Percentiles rank a stretch among this genome's conserved stretches.
Conservation (phyloP, 257 asterid species). For the Paulownia fortunei region DNA sequence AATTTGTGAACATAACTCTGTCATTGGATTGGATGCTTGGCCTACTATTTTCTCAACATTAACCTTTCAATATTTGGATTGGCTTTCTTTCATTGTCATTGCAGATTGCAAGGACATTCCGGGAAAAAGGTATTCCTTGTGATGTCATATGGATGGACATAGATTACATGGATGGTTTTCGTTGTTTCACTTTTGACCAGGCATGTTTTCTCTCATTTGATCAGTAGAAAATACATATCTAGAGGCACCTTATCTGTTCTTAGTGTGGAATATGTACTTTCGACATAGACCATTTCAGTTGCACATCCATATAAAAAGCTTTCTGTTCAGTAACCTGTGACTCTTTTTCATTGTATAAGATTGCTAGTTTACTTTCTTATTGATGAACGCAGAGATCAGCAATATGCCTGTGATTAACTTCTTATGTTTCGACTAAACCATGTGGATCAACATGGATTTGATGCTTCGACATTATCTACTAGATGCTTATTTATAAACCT, state of each 20-base stretch:
- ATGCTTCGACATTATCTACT: no score
- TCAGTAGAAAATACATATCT: not conserved
- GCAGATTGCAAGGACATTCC: conserved; percentile 81
- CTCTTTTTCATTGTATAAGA: not conserved
- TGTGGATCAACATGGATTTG: no score
- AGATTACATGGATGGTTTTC: conserved; percentile 94
- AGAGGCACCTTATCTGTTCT: not conserved
- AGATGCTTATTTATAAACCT: no score
- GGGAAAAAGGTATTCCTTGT: conserved; percentile 87
- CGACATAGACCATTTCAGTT: not conserved
- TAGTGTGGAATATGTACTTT: not conserved
- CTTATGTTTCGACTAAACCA: no score
- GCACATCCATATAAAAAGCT: not conserved
- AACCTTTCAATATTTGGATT: not conserved
- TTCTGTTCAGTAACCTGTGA: not conserved
- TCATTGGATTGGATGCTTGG: not conserved
- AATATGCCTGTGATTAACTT: not conserved
- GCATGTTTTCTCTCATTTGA: conserved; percentile 37
- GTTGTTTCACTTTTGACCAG: conserved; percentile 87
- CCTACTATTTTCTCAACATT: conserved; percentile 22
- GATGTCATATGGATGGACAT: conserved; percentile 98
- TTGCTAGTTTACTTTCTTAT: not conserved
- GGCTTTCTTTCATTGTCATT: conserved; percentile 16
- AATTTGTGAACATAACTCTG: conserved; percentile 13
- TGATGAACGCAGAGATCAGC: no score